Evolutionary conservation across 768 basidiomycete species (phyloP).

Genomic region (Pleurotus citrinopileatus): DNA sequence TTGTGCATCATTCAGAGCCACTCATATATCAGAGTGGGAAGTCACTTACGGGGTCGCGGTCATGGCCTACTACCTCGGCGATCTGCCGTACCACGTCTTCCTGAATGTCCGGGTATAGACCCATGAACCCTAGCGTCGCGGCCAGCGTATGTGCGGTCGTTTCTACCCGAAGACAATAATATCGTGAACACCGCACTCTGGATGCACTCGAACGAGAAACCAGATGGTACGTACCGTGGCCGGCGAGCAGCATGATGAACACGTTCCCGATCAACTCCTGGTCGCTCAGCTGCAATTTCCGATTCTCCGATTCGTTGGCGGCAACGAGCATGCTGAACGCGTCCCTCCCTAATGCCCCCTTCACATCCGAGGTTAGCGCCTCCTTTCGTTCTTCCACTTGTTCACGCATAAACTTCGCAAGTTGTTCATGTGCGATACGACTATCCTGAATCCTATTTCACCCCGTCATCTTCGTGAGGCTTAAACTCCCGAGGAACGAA

Average conservation of each 20-base stretch:
- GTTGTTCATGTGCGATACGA: conserved; percentile 26
- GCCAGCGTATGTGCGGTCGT: conserved; percentile 50
- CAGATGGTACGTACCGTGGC: conserved; percentile 49
- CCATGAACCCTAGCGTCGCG: conserved; percentile 44
- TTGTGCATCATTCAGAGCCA: neutral
- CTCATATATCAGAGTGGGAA: neutral
- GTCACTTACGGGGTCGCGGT: conserved; percentile 31
- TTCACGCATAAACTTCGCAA: conserved; percentile 34
- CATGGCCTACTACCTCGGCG: conserved; percentile 30
- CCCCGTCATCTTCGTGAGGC: neutral
- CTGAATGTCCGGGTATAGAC: conserved; percentile 44
- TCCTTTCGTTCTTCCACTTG: conserved; percentile 32
- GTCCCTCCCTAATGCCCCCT: conserved; percentile 21
- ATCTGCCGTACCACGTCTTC: conserved; percentile 46
- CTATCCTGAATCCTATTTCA: conserved; percentile 23
- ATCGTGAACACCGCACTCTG: neutral
- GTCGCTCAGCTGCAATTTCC: conserved; percentile 37
- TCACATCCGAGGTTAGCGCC: conserved; percentile 18
- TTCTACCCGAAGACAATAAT: conserved; percentile 25
- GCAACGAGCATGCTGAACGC: conserved; percentile 42
- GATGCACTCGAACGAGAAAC: neutral
- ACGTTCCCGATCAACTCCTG: conserved; percentile 49
- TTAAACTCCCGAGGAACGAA: neutral
- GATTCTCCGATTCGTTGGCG: conserved; percentile 41
- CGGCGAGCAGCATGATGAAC: conserved; percentile 52